Conservation (phyloP, 2,329 filamentous ascomycete genomes). For the Emergomyces pasteurianus region DNA sequence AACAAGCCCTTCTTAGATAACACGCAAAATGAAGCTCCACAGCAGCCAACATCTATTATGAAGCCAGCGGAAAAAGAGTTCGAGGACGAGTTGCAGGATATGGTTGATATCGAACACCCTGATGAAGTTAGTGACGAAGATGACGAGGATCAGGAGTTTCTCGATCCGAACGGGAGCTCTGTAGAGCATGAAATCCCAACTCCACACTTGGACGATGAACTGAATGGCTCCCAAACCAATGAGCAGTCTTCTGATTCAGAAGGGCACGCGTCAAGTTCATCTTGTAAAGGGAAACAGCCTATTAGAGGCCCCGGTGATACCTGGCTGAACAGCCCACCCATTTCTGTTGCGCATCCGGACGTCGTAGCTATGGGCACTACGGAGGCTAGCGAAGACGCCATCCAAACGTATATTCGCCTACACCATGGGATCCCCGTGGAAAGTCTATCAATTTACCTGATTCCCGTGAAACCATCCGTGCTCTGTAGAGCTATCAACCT, state of each 20-base stretch:
- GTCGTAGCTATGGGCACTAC: not conserved
- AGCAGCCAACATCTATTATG: not conserved
- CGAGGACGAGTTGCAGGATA: conserved; percentile 10
- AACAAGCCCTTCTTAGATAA: not conserved
- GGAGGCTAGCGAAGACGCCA: conserved; percentile 3
- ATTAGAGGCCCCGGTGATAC: not conserved
- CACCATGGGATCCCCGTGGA: conserved; percentile 48
- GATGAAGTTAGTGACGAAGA: conserved; percentile 19
- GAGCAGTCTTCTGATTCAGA: not conserved
- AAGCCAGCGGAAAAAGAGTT: not conserved
- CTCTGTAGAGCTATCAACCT: conserved; percentile 47
- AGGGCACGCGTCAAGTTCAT: not conserved
- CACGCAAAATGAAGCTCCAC: conserved; percentile 5
- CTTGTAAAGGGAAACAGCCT: conserved; percentile 7
- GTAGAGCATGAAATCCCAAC: not conserved
- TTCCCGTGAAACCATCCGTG: conserved; percentile 49
- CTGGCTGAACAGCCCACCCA: not conserved
- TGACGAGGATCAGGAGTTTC: conserved; percentile 15
- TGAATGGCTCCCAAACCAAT: not conserved
- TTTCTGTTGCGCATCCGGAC: not conserved
- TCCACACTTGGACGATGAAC: not conserved
- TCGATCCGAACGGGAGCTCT: conserved; percentile 9
- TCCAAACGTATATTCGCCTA: conserved; percentile 42
- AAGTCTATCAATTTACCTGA: conserved; percentile 44
- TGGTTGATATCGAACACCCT: conserved; percentile 21